Evolutionary conservation across 805 yeast species (phyloP), one percentile per base, ranked within the genome.

Genomic region (Candida arabinofermentans): DNA sequence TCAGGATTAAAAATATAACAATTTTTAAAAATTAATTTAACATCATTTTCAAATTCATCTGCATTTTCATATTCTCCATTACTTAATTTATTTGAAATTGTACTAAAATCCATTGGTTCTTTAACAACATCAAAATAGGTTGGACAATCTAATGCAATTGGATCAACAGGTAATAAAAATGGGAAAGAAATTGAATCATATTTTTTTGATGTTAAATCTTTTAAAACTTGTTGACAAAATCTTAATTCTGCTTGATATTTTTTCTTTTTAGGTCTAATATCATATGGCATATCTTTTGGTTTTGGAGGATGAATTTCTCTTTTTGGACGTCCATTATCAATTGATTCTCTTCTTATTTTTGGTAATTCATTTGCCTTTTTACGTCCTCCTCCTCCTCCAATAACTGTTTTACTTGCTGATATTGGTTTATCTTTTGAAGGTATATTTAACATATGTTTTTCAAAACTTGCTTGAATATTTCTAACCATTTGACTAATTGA

Each of bases 231-330:
- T 51, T 79, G 83, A 59, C 95, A 87, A 65, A 83, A 93, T 57
- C 90, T 75, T 60, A 93, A 75, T 62, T 91, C 97, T 8, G 91
- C 84, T 30, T 91, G 95, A 58, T 72, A 81, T 69, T 88, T 91
- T 76, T 91, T 90, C 66, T 86, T 86, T 50, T 95, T 78, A 35
- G 99, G 99, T 58, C 90, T 74, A 40, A 80, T 80, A 57, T 89
- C 96, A 57, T 87, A 88, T 3, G 96, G 95, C 62, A 90, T 78
- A 60, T 93, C 97, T 58, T 87, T 87, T 24, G 96, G 86, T 58
- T 86, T 83, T 40, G 99, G 99, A 3, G 99, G 99, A 61, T 90
- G 97, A 36, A 93, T 88, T 52, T 88, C 93, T 52, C 99, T 79
- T 65, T 91, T 91, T 29, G 98, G 98, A 51, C 99, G 75, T 24